A percentile compares a stretch with the other conserved stretches of the same genome.
Evolutionary conservation across 1,284 basidiomycete species (phyloP).

Genomic region (Tilletia horrida): DNA sequence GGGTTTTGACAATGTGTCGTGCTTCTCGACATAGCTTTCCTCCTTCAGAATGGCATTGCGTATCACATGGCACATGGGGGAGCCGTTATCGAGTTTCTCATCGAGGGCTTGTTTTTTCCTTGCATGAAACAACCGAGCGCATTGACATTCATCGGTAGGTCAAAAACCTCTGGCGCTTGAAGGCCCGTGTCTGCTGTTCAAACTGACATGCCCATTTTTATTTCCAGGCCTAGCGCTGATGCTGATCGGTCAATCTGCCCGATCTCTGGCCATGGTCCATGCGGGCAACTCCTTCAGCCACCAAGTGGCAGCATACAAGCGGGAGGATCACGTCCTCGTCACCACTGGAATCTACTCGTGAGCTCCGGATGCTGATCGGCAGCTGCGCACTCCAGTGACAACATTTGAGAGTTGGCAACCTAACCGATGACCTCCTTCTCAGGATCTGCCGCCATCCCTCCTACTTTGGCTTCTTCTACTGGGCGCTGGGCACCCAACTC

Average conservation of each 20-base stretch:
- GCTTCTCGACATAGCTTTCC: constrained; percentile 68
- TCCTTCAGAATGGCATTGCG: constrained; percentile 81
- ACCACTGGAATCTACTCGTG: constrained; percentile 45
- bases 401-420: background rate
- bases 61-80: constrained; percentile 82
- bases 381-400: background rate
- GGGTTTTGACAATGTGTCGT: background rate
- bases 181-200: background rate
- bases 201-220: background rate
- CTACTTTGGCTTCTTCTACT: constrained; percentile 96
- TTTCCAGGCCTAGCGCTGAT: constrained; percentile 65
- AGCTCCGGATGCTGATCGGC: background rate
- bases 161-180: background rate
- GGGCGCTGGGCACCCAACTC: constrained; percentile 93
- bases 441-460: constrained; percentile 92
- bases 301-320: constrained; percentile 47
- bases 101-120: constrained; percentile 50
- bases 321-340: constrained; percentile 45
- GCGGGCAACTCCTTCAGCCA: constrained; percentile 92
- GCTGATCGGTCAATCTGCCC: constrained; percentile 70
- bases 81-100: constrained; percentile 76
- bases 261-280: constrained; percentile 91
- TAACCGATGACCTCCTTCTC: background rate
- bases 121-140: constrained; percentile 16
- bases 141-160: constrained; percentile 20